Evolutionary conservation across 345 rosid species (phyloP), one percentile per base, ranked within the genome.

Genomic region (Syzygium aromaticum): DNA sequence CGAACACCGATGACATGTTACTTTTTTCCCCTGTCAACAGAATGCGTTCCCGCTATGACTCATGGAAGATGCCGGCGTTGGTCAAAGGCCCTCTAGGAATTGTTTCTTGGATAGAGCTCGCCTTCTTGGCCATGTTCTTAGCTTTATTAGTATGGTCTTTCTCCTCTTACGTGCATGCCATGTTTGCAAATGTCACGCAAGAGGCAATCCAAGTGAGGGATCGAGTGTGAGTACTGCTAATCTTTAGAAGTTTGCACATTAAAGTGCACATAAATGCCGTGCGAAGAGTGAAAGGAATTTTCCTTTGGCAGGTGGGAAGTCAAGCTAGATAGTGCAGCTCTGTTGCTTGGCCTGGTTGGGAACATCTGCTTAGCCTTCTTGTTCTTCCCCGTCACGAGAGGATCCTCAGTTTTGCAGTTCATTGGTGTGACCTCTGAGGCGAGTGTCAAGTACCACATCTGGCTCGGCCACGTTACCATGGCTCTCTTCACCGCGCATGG

Each of bases 331-430:
- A 88, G 22, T 22, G 61, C 89, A 27, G 90, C 87, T 5, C 49
- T 90, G 38, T 23, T 80, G 51, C 84, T 91, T 17, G 93, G 91
- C 1, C 78, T 91, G 11, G 86, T 90, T 17, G 93, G 93, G 64
- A 90, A 93, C 85, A 88, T 92, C 23, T 89, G 92, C 64, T 78
- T 92, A 2, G 43, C 92, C n/a, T 84, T 91, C 86, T 89, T 93
- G 15, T 91, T 93, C 90, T 92, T 90, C 82, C 94, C 94, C 15
- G 94, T 92, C 87, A 89, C 91, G 21, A 88, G 95, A 84, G 92
- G 91, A 11, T 93, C 92, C 0, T 91, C 94, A 25, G 84, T 92
- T 67, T 84, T 92, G 86, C 91, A 85, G 53, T 85, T 93, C 53
- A 51, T 92, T 40, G 93, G 94, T 23, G 86, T 93, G 46, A 92